A percentile compares a stretch with the other conserved stretches of the same genome.
Evolutionary conservation across 495 filamentous ascomycete species (phyloP).

Genomic region (Tuber magnatum): DNA sequence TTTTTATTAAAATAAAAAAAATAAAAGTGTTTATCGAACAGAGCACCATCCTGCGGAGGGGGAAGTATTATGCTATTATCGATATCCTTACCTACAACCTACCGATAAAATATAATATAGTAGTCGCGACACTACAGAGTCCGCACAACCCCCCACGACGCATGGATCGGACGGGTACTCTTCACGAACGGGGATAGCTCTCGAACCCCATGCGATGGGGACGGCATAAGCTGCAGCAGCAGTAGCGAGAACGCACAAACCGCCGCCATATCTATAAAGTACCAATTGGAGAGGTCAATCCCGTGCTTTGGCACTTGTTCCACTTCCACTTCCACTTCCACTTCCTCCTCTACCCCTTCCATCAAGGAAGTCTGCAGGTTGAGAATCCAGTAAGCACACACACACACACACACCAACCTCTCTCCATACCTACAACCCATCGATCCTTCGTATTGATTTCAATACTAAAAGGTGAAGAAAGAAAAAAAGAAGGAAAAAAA

Average conservation of each 20-base stretch:
- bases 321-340: not conserved
- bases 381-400: slow-evolving; percentile 16
- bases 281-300: not conserved
- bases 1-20: too few relatives aligned
- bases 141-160: not conserved
- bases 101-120: too few relatives aligned
- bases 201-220: not conserved
- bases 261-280: not conserved
- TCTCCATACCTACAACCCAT: not conserved
- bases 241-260: not conserved
- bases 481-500: slow-evolving; percentile 21
- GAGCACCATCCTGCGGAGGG: not conserved
- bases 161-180: not conserved
- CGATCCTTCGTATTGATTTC: not conserved
- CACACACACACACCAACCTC: too few relatives aligned
- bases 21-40: not conserved
- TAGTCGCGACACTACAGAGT: not conserved
- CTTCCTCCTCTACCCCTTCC: not conserved
- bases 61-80: not conserved
- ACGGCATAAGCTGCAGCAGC: not conserved
- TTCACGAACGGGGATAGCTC: not conserved
- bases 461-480: slow-evolving; percentile 13
- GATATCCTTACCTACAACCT: not conserved
- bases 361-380: slow-evolving; percentile 1
- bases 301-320: not conserved